Evolutionary conservation across 2,329 filamentous ascomycete genomes (phyloP).

Genomic region (Madurella fahalii): DNA sequence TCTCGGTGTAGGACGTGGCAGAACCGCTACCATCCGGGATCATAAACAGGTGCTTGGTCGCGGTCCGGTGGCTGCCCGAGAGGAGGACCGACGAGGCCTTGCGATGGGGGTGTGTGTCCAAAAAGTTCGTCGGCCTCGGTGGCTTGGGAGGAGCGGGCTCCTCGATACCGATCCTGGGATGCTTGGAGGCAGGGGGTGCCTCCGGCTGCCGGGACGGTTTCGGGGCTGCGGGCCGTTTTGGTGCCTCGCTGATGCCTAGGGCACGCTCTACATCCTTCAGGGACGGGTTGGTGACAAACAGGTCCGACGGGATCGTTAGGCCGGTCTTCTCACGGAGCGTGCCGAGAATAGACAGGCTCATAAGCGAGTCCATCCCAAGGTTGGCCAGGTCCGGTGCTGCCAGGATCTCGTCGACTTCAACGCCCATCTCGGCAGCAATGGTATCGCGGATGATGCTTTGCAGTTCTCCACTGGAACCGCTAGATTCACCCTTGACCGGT

Average conservation of each 20-base stretch:
- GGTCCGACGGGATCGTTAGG: conserved; percentile 53
- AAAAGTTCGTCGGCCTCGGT: conserved; percentile 33
- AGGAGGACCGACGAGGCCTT: conserved; percentile 46
- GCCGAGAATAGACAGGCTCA: conserved; percentile 53
- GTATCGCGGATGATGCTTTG: conserved; percentile 58
- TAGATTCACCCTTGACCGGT: conserved; percentile 23
- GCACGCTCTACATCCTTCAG: conserved; percentile 63
- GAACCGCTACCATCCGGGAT: conserved; percentile 54
- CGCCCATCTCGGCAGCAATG: conserved; percentile 67
- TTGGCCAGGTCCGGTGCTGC: conserved; percentile 52
- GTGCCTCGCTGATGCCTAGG: conserved; percentile 47
- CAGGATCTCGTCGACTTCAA: conserved; percentile 60
- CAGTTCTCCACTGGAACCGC: conserved; percentile 40
- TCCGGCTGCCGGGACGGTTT: conserved; percentile 25
- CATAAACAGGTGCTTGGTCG: conserved; percentile 49
- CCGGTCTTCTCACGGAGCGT: conserved; percentile 52
- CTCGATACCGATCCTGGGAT: conserved; percentile 26
- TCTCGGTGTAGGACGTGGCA: conserved; percentile 64
- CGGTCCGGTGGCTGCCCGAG: conserved; percentile 48
- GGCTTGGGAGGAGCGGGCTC: conserved; percentile 35
- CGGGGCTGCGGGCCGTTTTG: conserved; percentile 24
- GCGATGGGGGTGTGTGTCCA: conserved; percentile 46
- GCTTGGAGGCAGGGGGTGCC: conserved; percentile 18
- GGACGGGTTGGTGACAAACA: conserved; percentile 57
- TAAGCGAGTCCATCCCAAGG: conserved; percentile 56